Base-by-base conservation (phyloP, 495 filamentous ascomycete species). In the Pseudomonodictys pantanalensis region DNA sequence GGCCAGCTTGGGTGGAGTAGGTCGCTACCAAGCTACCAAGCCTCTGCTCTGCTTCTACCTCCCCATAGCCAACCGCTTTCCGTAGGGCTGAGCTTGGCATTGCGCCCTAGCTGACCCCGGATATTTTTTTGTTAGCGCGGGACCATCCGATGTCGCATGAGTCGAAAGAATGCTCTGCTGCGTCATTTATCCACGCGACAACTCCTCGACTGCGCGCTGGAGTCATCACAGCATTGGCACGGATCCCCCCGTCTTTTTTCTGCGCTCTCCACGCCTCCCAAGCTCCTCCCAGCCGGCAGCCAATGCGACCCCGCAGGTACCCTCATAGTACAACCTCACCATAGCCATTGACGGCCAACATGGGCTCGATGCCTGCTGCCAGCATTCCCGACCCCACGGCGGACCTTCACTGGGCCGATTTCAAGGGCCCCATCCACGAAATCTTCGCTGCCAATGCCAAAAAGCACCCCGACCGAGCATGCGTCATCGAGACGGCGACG, bases 401-500 rank as follows among this genome's bases (percentile, higher is more conserved):
- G 18, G 56, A 68, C 47, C 60, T 68, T 46, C 78, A 93, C 68
- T 97, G 92, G 92, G 86, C 85, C 38, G 83, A 81, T 60, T 96
- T 86, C 70, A 77, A 80, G 52, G 91, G 89, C 65, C 77, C 90
- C 12, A 96, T 96, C 50, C 89, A 95, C 53, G 84, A 90, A 35
- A 85, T 88, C 18, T 92, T 93, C 63, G 73, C 77, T 10, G 74
- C 72, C n/a, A 90, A 90, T 64, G 89, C 88, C 1, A 73, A 81
- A 57, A 83, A 76, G 41, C 84, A 92, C 68, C 91, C 92, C 2
- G 86, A 90, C 15, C 79, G 85, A 64, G 76, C 84, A 23, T 96
- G 91, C 64, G 89, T 97, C 9, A 77, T 90, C 2, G 92, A 97
- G 68, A 97, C 93, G 1, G 81, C 81, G 39, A 84, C 83, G 4